These are phyloP conservation scores for Orbilia javanica DNA, from an alignment of 2,329 filamentous ascomycete species.

Conservation along the genomic window DNA sequence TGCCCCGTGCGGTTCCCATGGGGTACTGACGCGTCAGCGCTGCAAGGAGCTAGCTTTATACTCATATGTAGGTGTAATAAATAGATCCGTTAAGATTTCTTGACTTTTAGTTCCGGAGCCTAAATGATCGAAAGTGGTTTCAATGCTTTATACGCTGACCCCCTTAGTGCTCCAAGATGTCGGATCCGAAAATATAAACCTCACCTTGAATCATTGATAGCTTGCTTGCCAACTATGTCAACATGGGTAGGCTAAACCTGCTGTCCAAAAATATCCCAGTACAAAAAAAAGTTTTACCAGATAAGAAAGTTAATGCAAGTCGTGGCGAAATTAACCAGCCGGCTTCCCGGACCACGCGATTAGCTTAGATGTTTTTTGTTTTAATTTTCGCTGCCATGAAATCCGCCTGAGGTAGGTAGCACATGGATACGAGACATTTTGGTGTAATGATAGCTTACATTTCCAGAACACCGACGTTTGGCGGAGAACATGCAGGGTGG, in stretches of 20 bases:
- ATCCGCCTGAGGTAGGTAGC: conserved; percentile 23
- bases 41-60: background rate
- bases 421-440: conserved; percentile 45
- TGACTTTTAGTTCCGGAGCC: conserved; percentile 4
- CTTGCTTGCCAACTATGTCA: background rate
- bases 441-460: conserved; percentile 14
- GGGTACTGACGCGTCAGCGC: conserved; percentile 17
- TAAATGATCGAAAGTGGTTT: background rate
- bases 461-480: conserved; percentile 38
- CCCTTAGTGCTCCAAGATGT: background rate
- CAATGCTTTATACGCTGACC: background rate
- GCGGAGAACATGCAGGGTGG: conserved; percentile 20
- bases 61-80: background rate
- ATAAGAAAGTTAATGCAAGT: conserved; percentile 10
- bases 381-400: conserved; percentile 3
- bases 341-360: conserved; percentile 8
- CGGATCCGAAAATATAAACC: conserved; percentile 15
- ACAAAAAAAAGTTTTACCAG: conserved; percentile 7
- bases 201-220: conserved; percentile 7
- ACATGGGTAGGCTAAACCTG: conserved; percentile 28
- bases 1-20: background rate
- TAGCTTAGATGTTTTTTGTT: conserved; percentile 22
- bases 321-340: background rate
- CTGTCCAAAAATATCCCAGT: conserved; percentile 4
- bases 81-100: background rate